Base-by-base conservation (phyloP, 495 filamentous ascomycete genomes). In the Podospora anserina region DNA sequence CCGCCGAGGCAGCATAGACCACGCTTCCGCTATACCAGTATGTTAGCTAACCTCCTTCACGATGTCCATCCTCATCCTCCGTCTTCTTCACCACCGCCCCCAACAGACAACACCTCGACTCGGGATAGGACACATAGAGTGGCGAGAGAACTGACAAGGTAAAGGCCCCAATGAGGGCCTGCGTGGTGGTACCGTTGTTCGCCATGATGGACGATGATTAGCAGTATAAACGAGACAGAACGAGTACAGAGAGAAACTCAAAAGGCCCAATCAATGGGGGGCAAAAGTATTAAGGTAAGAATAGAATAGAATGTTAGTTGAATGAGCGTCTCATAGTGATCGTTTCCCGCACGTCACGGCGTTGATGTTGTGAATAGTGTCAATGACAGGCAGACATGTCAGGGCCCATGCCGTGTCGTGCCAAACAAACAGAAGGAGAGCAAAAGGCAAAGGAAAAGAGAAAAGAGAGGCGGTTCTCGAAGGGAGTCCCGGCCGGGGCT, bases 231-330 rank as follows among this genome's bases (percentile, higher is more conserved):
- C 20, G 69, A 67, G 60, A 69, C 74, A 71, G 70, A 76, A 78
- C 68, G 76, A 74, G 70, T 70, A 71, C 61, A 57, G 68, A 78
- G 76, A 78, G 76, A 78, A 79, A 32, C 15, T 39, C 28, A 44
- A 55, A 76, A 78, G 75, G 71, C 83, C 83, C 83, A 86, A 68
- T 85, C 83, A 82, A 84, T 84, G 83, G 84, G 83, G 80, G 23
- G 23, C 23, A 23, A 79, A 73, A 74, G 65, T 68, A 75, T 65
- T 77, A 73, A 72, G 71, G 69, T 78, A 76, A 72, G 60, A 78
- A 74, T 70, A 61, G 64, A 70, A 74, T 49, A 49, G 71, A 55
- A 69, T 62, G 60, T 69, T 70, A 72, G 71, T 69, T 69, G 61
- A 79, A 75, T 61, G 70, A 76, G 59, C 53, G 70, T 75, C 68